A percentile compares a stretch with the other conserved stretches of the same genome.
These are phyloP conservation scores for Austropuccinia psidii DNA, from an alignment of 1,284 basidiomycete genomes.

Conservation along the genomic window DNA sequence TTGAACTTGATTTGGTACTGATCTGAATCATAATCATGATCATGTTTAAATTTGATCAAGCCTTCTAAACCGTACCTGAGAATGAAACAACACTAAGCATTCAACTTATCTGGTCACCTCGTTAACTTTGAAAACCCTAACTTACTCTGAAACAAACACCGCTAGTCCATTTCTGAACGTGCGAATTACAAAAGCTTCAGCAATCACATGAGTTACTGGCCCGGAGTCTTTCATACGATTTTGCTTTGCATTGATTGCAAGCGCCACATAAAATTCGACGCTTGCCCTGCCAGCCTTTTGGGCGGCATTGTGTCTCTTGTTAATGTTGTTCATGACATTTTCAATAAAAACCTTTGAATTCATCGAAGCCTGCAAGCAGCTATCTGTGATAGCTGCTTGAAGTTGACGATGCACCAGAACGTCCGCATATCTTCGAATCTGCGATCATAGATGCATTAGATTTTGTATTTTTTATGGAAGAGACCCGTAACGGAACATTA, in stretches of 20 bases:
- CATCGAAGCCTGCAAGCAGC: constrained; percentile 72
- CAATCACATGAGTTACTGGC: constrained; percentile 38
- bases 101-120: not conserved
- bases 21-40: constrained; percentile 45
- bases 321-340: constrained; percentile 74
- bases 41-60: constrained; percentile 45
- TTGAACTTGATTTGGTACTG: constrained; percentile 45
- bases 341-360: constrained; percentile 87
- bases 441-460: constrained; percentile 6
- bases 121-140: constrained; percentile 37
- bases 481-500: not conserved
- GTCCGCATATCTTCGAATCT: constrained; percentile 54
- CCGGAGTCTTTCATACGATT: not conserved
- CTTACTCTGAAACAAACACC: constrained; percentile 88
- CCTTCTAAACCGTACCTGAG: constrained; percentile 44
- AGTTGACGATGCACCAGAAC: constrained; percentile 92
- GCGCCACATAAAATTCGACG: constrained; percentile 93
- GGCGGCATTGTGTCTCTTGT: constrained; percentile 85
- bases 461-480: too few relatives aligned
- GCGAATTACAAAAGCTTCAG: constrained; percentile 77
- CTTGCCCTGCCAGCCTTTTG: constrained; percentile 94
- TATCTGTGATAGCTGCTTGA: constrained; percentile 76
- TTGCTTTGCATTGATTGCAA: constrained; percentile 60
- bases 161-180: constrained; percentile 90
- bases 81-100: not conserved